Evolutionary conservation across 2,329 filamentous ascomycete genomes (phyloP), one percentile per base, ranked within the genome.

Genomic region (Exophiala spinifera): DNA sequence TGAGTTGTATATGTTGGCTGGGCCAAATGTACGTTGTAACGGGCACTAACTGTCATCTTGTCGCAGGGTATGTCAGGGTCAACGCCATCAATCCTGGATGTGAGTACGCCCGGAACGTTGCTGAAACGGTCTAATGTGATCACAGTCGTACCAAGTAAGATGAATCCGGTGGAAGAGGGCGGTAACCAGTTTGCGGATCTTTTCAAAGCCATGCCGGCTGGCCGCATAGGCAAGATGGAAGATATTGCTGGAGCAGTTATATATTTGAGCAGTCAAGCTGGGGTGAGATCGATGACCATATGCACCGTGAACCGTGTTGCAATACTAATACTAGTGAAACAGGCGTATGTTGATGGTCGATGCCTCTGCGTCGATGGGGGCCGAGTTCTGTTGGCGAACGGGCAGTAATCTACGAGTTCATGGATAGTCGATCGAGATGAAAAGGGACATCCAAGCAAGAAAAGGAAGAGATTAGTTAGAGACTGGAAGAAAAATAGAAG

Each of bases 11-110:
- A 4, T 19, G 20, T 23, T 36, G 6, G 11, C n/a, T 5, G 28
- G 14, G 13, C 15, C 23, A n/a, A n/a, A n/a, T n/a, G 34, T 14
- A n/a, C 19, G 10, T 25, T 15, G 20, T 8, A 21, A 49, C 13
- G 4, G 11, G 23, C 4, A 47, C 13, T 23, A n/a, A 49, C 13
- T 44, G 25, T 40, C 17, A 21, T 28, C 14, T 6, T 2, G n/a
- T 46, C 7, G 3, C 68, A 48, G 74, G 70, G 59, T 75, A 75
- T 65, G 70, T 75, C 11, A 61, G 74, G 39, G 73, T 75, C n/a
- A 65, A 67, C 42, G 71, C 71, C 2, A 74, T 76, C 31, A 76
- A 76, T 63, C 74, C 74, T 42, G 73, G 74, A 1, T 76, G 72
- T 74, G 55, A 65, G 70, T 69, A 2, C 43, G 48, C 6, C 4